phyloP scores from a whole-genome alignment of 495 filamentous ascomycete genomes.

The Cairneyella variabilis region DNA sequence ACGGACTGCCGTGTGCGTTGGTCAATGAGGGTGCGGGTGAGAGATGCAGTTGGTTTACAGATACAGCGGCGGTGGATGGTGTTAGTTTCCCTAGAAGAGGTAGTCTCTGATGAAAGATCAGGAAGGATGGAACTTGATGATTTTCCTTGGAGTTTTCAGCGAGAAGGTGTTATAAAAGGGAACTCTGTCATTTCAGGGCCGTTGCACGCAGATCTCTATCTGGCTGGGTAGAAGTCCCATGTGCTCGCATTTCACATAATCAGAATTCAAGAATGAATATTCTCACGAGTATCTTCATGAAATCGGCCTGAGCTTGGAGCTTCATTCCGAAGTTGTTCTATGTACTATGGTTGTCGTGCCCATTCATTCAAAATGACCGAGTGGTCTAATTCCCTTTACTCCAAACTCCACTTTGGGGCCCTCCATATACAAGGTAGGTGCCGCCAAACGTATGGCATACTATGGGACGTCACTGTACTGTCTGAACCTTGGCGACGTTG shows the following conservation, averaged over 20 bases:
- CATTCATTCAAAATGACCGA: too few species aligned
- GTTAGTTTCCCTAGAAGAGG: slow-evolving; percentile 69
- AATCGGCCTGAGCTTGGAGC: too few species aligned
- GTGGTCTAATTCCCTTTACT: too few species aligned
- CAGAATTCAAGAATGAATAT: not conserved
- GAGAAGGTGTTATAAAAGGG: slow-evolving; percentile 21
- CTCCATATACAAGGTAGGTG: too few species aligned
- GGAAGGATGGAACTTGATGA: slow-evolving; percentile 4
- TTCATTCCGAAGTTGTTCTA: not conserved
- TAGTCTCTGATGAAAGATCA: slow-evolving; percentile 20
- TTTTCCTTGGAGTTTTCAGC: slow-evolving; percentile 20
- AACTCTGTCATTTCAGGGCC: slow-evolving; percentile 5
- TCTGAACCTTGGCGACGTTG: too few species aligned
- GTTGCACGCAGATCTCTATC: not conserved
- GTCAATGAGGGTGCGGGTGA: slow-evolving; percentile 81
- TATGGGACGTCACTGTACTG: too few species aligned
- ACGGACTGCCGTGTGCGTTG: slow-evolving; percentile 73
- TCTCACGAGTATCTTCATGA: not conserved
- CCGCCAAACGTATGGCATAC: too few species aligned
- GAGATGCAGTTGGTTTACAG: slow-evolving; percentile 93
- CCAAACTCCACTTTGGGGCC: too few species aligned
- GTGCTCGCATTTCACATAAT: slow-evolving; percentile 4
- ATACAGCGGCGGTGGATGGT: slow-evolving; percentile 74
- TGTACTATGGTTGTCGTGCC: too few species aligned
- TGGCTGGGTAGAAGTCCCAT: slow-evolving; percentile 2